Base-by-base conservation (phyloP, 106 monocot species). In the Dactylorhiza incarnata region DNA sequence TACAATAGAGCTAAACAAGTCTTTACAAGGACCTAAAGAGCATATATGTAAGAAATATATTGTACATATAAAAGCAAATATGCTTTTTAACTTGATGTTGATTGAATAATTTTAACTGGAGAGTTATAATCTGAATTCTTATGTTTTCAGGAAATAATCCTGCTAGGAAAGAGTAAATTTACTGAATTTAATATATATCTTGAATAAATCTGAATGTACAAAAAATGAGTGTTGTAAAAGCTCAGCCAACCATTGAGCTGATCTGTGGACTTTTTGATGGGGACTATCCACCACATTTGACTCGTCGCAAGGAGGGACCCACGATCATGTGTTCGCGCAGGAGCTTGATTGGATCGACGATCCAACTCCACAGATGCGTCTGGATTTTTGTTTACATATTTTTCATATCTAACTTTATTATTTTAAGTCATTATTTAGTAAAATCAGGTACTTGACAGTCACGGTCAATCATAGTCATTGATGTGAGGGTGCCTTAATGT, bases 171-270 rank as follows among this genome's bases (percentile, higher is more conserved):
- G 15, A 54, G 5, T 4, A n/a, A 54, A 54, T 16, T 54, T 54
- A 5, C 2, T 15, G 15, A 54, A 54, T 15, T 54, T 54, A 16
- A 6, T 54, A 16, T 54, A 16, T 54, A 54, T 54, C 54, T 54
- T 54, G 54, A 54, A 54, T 54, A 54, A 54, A 54, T 54, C 54
- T 54, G 14, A 54, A 54, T 54, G 54, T 54, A 54, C 54, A 54
- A 54, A 54, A 54, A n/a, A 54, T 54, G 54, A 54, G 15, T 54
- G 15, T 54, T 54, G 14, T 54, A 5, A 54, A 54, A 54, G 14
- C n/a, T 54, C n/a, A 37, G 37, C 37, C n/a, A 54, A 54, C 54
- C 13, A 16, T 54, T 54, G 54, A 15, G 54, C 5, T 54, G 54
- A 54, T 54, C 54, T n/a, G 14, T 54, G 14, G 54, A 54, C 0